phyloP scores from a whole-genome alignment of 2,329 filamentous ascomycete genomes.

The Neoascochyta sp. region DNA sequence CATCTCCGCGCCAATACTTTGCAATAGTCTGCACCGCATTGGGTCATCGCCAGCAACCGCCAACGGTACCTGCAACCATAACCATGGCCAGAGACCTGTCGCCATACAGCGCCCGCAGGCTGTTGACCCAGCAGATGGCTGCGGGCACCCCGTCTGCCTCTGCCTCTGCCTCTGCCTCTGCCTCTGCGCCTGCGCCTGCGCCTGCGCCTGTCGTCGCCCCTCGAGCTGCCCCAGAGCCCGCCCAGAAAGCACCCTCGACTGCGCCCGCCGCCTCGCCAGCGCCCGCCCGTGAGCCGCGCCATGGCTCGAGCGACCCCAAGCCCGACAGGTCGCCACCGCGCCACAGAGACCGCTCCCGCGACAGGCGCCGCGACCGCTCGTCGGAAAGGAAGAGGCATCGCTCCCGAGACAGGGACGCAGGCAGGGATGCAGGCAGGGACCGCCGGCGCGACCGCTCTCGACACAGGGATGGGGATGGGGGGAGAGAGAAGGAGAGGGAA shows the following conservation, averaged over 20 bases:
- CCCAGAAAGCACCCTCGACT: slow-evolving; percentile 9
- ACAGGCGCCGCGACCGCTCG: slow-evolving; percentile 8
- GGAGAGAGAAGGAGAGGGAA: not conserved
- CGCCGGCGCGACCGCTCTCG: slow-evolving; percentile 10
- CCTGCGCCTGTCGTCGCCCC: no score
- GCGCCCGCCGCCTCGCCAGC: slow-evolving; percentile 21
- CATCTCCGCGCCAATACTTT: no score
- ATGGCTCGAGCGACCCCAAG: slow-evolving; percentile 16
- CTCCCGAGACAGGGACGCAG: slow-evolving; percentile 9
- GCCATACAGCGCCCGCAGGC: slow-evolving; percentile 30
- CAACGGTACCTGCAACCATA: no score
- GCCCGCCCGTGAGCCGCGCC: slow-evolving; percentile 14
- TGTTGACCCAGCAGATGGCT: slow-evolving; percentile 26
- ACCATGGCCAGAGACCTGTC: slow-evolving; percentile 30
- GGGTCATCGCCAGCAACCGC: slow-evolving; percentile 8
- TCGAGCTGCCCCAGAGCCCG: no score
- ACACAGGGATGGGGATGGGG: slow-evolving; percentile 1
- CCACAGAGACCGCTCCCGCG: slow-evolving; percentile 11
- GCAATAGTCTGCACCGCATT: no score
- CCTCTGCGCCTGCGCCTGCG: slow-evolving; percentile 1
- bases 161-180: not conserved
- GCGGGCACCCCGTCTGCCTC: no score
- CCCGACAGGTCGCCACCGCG: slow-evolving; percentile 17
- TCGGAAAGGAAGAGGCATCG: slow-evolving; percentile 16
- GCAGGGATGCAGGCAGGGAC: slow-evolving; percentile 5